These are phyloP conservation scores for Cinchona pubescens DNA, from an alignment of 257 asterid species.

Conservation along the genomic window DNA sequence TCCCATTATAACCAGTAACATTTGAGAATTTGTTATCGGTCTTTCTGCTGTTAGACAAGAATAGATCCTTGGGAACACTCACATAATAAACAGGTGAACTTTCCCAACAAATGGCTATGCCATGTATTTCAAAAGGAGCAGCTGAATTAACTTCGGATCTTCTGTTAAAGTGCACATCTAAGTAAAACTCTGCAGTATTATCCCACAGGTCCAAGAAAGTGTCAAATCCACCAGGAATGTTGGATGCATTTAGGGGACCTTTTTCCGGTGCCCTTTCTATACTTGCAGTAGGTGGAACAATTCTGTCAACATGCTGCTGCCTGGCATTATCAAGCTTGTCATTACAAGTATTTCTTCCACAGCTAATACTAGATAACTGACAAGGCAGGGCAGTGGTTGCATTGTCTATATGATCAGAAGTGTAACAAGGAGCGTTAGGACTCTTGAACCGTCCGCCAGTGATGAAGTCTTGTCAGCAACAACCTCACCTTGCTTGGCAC, in stretches of 20 bases:
- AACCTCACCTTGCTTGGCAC: conserved; percentile 21
- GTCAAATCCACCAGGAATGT: conserved; percentile 77
- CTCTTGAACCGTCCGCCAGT: conserved; percentile 36
- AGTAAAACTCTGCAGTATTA: conserved; percentile 59
- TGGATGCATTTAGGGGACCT: conserved; percentile 69
- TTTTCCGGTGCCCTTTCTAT: conserved; percentile 41
- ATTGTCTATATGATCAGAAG: conserved; percentile 30
- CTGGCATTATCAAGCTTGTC: conserved; percentile 28
- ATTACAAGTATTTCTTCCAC: conserved; percentile 24
- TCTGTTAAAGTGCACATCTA: conserved; percentile 75
- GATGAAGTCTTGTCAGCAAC: conserved; percentile 33
- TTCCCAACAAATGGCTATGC: conserved; percentile 91
- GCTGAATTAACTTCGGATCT: conserved; percentile 55
- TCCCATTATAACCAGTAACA: conserved; percentile 31
- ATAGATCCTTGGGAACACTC: conserved; percentile 78
- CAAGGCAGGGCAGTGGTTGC: conserved; percentile 27
- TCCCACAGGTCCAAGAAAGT: conserved; percentile 75
- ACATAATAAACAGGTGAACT: conserved; percentile 83
- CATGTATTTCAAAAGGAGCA: conserved; percentile 81
- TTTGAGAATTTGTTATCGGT: conserved; percentile 23
- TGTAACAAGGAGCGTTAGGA: conserved; percentile 25
- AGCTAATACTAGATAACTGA: conserved; percentile 30
- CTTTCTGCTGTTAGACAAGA: conserved; percentile 39
- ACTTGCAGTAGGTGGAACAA: conserved; percentile 26
- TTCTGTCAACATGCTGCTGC: conserved; percentile 37